Percentiles rank a stretch among this genome's conserved stretches.
Evolutionary conservation across 805 yeast genomes (phyloP).

Genomic region (Wickerhamomyces strasburgensis): DNA sequence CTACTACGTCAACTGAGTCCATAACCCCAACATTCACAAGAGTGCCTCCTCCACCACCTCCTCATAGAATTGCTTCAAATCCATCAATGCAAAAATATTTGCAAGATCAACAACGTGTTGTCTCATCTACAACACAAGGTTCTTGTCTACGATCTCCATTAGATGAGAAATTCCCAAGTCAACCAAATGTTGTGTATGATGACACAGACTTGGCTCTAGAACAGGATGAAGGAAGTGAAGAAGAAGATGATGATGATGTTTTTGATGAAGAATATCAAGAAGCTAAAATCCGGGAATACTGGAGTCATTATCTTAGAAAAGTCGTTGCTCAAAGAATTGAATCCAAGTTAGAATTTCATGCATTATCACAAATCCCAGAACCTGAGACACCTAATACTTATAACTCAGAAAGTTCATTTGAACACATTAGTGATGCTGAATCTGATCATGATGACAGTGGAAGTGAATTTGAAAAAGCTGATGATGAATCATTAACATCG

Average conservation of each 20-base stretch:
- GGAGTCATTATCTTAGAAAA: constrained; percentile 16
- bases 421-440: too few species aligned
- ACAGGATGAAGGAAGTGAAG: constrained; percentile 3
- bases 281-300: constrained; percentile 8
- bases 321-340: constrained; percentile 22
- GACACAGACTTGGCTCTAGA: constrained; percentile 4
- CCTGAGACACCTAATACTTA: constrained; percentile 9
- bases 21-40: constrained; percentile 7
- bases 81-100: constrained; percentile 11
- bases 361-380: constrained; percentile 13
- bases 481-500: constrained; percentile 16
- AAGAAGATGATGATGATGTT: constrained; percentile 4
- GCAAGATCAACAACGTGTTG: too few species aligned
- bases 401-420: too few species aligned
- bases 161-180: constrained; percentile 3
- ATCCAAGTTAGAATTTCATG: constrained; percentile 18
- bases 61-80: constrained; percentile 21
- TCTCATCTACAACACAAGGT: too few species aligned
- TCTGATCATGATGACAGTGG: constrained; percentile 6
- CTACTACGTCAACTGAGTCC: not conserved
- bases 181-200: constrained; percentile 10
- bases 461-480: constrained; percentile 8
- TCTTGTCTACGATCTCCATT: not conserved
- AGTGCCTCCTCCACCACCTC: constrained; percentile 24
- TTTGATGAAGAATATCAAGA: constrained; percentile 10